Evolutionary conservation across 176 grass and related monocot genomes (phyloP).

Genomic region (Leersia perrieri): DNA sequence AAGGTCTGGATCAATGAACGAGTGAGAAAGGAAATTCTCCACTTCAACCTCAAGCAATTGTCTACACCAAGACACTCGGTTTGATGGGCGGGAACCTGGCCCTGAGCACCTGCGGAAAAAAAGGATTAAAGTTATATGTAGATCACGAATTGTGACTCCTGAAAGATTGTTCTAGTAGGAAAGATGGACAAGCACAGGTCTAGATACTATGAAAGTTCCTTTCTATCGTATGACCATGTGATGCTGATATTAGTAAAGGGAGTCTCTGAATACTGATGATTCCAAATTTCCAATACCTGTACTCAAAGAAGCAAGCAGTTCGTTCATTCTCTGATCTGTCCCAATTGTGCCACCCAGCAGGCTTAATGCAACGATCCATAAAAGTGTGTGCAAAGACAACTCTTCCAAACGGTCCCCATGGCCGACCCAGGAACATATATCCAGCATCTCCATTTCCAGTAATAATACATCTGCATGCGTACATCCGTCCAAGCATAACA

Average conservation of each 20-base stretch:
- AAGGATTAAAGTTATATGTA: background rate
- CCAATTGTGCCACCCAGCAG: conserved; percentile 94
- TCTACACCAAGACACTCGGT: conserved; percentile 76
- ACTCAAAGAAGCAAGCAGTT: conserved; percentile 95
- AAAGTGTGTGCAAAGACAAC: conserved; percentile 95
- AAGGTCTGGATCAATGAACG: conserved; percentile 73
- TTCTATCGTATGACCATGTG: background rate
- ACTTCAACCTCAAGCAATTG: conserved; percentile 82
- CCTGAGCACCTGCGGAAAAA: conserved; percentile 70
- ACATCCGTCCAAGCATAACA: background rate
- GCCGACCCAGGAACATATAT: conserved; percentile 87
- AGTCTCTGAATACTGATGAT: background rate
- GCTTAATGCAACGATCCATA: conserved; percentile 84
- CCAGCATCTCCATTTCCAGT: conserved; percentile 74
- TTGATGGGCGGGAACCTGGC: conserved; percentile 52
- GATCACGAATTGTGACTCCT: background rate
- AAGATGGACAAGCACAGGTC: conserved; percentile 1
- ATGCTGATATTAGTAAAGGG: background rate
- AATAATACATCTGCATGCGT: conserved; percentile 65
- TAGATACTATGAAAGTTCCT: background rate
- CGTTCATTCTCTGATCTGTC: conserved; percentile 87
- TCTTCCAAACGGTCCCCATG: conserved; percentile 93
- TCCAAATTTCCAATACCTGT: conserved; percentile 51
- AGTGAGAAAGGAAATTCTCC: conserved; percentile 74
- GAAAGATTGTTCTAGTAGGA: background rate